A percentile compares a stretch with the other conserved stretches of the same genome.
Evolutionary conservation across 1,284 basidiomycete species (phyloP).

Genomic region (Pulveroboletus sp.): DNA sequence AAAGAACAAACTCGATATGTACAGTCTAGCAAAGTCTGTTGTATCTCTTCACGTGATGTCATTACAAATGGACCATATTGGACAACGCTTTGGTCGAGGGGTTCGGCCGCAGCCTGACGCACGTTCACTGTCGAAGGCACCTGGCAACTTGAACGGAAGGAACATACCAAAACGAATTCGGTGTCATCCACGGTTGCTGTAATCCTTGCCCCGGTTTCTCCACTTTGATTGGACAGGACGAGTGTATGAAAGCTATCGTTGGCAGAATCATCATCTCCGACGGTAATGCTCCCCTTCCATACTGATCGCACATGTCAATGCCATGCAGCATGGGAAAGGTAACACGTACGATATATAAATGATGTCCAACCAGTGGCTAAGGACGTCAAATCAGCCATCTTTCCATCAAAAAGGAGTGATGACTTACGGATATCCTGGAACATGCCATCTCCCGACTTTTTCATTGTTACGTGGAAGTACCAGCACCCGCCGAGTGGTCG

Average conservation of each 20-base stretch:
- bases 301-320: slow-evolving; percentile 43
- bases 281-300: slow-evolving; percentile 62
- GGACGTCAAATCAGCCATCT: slow-evolving; percentile 3
- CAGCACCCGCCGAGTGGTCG: slow-evolving; percentile 89
- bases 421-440: slow-evolving; percentile 84
- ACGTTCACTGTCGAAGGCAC: slow-evolving; percentile 18
- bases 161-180: slow-evolving; percentile 67
- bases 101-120: slow-evolving; percentile 77
- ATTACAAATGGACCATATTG: slow-evolving; percentile 91
- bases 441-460: slow-evolving; percentile 60
- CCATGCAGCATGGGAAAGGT: neutral
- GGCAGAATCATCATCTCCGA: slow-evolving; percentile 54
- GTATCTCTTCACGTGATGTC: slow-evolving; percentile 78
- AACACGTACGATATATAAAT: slow-evolving; percentile 73
- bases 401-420: neutral
- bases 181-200: slow-evolving; percentile 60
- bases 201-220: slow-evolving; percentile 64
- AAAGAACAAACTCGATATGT: slow-evolving; percentile 29
- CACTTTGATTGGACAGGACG: slow-evolving; percentile 60
- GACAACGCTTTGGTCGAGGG: slow-evolving; percentile 84
- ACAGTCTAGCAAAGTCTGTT: slow-evolving; percentile 84
- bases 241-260: slow-evolving; percentile 75
- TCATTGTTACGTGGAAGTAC: slow-evolving; percentile 85
- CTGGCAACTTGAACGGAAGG: neutral
- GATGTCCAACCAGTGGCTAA: slow-evolving; percentile 78